phyloP scores from a whole-genome alignment of 75 land plant genomes.

The Chamaecyparis obtusa region DNA sequence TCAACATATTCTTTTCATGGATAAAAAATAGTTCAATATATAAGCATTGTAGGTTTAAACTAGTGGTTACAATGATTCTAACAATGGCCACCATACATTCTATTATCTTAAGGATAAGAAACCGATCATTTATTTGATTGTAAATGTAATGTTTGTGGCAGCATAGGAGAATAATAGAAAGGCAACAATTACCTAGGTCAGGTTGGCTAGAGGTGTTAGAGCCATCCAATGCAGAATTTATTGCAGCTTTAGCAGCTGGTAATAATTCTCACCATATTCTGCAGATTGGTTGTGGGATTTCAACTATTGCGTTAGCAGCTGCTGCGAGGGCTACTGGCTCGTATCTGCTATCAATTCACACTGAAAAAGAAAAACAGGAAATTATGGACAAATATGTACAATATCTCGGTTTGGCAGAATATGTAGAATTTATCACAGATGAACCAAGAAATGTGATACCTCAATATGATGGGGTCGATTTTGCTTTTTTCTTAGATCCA shows the following conservation, averaged over 20 bases:
- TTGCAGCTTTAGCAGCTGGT: conserved; percentile 44
- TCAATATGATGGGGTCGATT: conserved; percentile 28
- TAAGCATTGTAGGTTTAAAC: conserved; percentile 10
- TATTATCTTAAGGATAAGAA: not conserved
- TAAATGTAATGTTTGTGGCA: conserved; percentile 20
- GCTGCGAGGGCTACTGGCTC: conserved; percentile 41
- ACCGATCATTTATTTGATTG: conserved; percentile 5
- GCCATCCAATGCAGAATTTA: conserved; percentile 44
- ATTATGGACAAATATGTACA: conserved; percentile 20
- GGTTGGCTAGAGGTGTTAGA: conserved; percentile 16
- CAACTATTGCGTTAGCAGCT: conserved; percentile 41
- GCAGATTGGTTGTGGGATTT: conserved; percentile 47
- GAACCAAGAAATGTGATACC: conserved; percentile 32
- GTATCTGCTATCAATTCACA: conserved; percentile 20
- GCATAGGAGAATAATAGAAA: conserved; percentile 34
- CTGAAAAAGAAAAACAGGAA: conserved; percentile 29
- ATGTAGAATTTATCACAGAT: conserved; percentile 30
- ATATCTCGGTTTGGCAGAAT: conserved; percentile 32
- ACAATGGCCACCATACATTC: not conserved
- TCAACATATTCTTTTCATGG: not conserved
- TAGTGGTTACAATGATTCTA: conserved; percentile 2
- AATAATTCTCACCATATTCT: conserved; percentile 34
- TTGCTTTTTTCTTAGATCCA: conserved; percentile 32
- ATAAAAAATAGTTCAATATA: not conserved
- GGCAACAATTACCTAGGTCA: conserved; percentile 13